phyloP scores from a whole-genome alignment of 108 stramenopile genomes.

The Seminavis robusta region DNA sequence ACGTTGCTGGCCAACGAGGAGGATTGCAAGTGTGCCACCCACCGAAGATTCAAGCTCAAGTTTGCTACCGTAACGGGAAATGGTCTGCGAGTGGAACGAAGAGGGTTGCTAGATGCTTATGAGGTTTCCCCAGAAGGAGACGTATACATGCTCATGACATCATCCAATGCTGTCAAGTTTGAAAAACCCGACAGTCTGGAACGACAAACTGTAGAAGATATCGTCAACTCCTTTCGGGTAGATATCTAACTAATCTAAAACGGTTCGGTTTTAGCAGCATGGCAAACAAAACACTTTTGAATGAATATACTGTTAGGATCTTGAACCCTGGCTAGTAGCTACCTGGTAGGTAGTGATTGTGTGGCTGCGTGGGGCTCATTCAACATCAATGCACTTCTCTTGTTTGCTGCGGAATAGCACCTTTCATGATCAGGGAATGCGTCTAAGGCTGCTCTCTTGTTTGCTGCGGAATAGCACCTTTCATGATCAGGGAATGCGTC shows the following conservation, averaged over 20 bases:
- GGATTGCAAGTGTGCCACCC: conserved; percentile 8
- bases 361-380: no score
- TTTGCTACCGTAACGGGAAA: conserved; percentile 68
- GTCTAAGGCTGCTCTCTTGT: no score
- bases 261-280: no score
- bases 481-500: no score
- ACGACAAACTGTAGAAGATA: conserved; percentile 74
- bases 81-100: conserved; percentile 65
- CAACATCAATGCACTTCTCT: no score
- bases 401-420: no score
- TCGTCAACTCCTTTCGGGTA: conserved; percentile 57
- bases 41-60: conserved; percentile 55
- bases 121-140: conserved; percentile 34
- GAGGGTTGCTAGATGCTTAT: conserved; percentile 70
- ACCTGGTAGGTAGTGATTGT: no score
- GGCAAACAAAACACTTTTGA: no score
- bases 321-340: no score
- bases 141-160: conserved; percentile 72
- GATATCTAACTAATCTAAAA: neutral
- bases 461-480: no score
- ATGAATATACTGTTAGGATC: no score
- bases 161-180: conserved; percentile 69
- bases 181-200: conserved; percentile 57
- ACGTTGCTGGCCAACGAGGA: conserved; percentile 39
- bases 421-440: no score